phyloP scores from a whole-genome alignment of 768 basidiomycete species.

The Clitopilus passeckerianus region DNA sequence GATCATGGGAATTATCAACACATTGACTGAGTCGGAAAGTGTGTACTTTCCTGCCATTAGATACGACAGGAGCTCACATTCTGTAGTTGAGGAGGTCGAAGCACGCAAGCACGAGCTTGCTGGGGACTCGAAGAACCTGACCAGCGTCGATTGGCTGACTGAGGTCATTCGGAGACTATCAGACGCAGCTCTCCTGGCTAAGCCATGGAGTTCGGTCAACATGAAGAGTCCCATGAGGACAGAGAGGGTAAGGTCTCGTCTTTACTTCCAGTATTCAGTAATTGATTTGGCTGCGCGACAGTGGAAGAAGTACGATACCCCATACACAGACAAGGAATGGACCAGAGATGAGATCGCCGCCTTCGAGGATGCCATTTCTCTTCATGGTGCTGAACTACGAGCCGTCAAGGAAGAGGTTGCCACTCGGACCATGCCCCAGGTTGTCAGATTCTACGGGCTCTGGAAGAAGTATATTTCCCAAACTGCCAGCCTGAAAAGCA shows the following conservation, averaged over 20 bases:
- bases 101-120: conserved; percentile 55
- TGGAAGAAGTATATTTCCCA: conserved; percentile 70
- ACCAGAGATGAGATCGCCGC: conserved; percentile 59
- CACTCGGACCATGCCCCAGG: conserved; percentile 65
- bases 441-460: conserved; percentile 78
- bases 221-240: conserved; percentile 52
- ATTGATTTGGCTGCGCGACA: conserved; percentile 20
- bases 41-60: conserved; percentile 22
- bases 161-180: conserved; percentile 72
- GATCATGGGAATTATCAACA: conserved; percentile 59
- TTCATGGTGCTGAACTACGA: conserved; percentile 78
- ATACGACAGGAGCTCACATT: conserved; percentile 3
- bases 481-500: neutral
- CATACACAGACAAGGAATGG: conserved; percentile 71
- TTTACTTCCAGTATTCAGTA: neutral
- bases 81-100: conserved; percentile 46
- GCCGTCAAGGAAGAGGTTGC: conserved; percentile 71
- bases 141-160: conserved; percentile 77
- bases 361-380: conserved; percentile 71
- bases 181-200: conserved; percentile 54
- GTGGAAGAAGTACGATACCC: conserved; percentile 71
- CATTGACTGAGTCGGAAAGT: conserved; percentile 67
- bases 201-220: conserved; percentile 55
- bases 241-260: conserved; percentile 52
- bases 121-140: conserved; percentile 43